phyloP scores from a whole-genome alignment of 306 rosid genomes.

The Castanopsis chinensis region DNA sequence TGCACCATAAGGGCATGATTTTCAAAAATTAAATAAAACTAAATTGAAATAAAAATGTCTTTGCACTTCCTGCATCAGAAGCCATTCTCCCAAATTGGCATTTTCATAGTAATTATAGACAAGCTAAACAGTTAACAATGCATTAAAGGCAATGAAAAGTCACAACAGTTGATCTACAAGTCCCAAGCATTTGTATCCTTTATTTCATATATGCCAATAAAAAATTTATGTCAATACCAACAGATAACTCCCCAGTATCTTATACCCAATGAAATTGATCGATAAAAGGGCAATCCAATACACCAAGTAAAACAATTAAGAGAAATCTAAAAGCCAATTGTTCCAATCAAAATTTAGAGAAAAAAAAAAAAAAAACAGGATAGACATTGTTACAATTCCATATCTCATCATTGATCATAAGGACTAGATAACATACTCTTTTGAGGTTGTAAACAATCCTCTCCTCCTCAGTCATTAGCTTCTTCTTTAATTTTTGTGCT shows the following conservation, averaged over 20 bases:
- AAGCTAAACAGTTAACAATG: neutral
- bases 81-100: neutral
- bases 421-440: constrained; percentile 57
- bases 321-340: neutral
- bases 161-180: neutral
- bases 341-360: constrained; percentile 9
- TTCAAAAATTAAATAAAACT: too few relatives aligned
- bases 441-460: constrained; percentile 85
- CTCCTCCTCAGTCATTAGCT: constrained; percentile 95
- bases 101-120: neutral
- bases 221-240: neutral
- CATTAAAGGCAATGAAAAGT: neutral
- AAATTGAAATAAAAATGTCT: too few relatives aligned
- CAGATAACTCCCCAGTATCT: neutral
- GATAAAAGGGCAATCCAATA: neutral
- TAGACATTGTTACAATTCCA: neutral
- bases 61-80: too few relatives aligned
- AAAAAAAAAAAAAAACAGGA: neutral
- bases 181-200: neutral
- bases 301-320: neutral
- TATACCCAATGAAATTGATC: neutral
- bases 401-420: neutral
- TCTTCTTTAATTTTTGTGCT: constrained; percentile 81
- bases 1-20: too few relatives aligned
- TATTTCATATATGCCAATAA: neutral